phyloP scores from a whole-genome alignment of 2,329 filamentous ascomycete genomes.

The Calonectria naviculata region DNA sequence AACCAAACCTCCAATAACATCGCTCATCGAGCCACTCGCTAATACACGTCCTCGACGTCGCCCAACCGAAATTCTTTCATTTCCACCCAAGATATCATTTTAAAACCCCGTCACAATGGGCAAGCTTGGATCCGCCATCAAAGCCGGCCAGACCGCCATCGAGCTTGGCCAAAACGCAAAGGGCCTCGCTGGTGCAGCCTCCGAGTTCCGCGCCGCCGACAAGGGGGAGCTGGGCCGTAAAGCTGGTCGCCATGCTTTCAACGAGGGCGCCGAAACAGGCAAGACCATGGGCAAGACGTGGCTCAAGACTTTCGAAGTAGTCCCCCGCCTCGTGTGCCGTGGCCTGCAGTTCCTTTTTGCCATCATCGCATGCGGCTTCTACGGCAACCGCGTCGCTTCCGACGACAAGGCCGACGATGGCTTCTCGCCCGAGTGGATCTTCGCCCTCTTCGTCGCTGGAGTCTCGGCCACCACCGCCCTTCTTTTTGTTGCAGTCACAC shows the following conservation, averaged over 20 bases:
- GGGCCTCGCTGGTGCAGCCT: constrained; percentile 39
- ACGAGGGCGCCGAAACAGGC: constrained; percentile 48
- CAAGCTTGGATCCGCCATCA: constrained; percentile 44
- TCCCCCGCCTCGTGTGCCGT: constrained; percentile 66
- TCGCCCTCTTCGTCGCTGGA: constrained; percentile 69
- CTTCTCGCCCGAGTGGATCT: constrained; percentile 70
- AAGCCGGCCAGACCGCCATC: constrained; percentile 47
- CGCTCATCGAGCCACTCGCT: not conserved
- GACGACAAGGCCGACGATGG: constrained; percentile 51
- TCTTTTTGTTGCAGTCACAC: constrained; percentile 51
- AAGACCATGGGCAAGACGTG: constrained; percentile 57
- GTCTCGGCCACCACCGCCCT: constrained; percentile 65
- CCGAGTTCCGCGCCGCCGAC: constrained; percentile 45
- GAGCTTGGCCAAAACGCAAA: constrained; percentile 45
- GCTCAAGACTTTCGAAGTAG: constrained; percentile 57
- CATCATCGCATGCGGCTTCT: constrained; percentile 76
- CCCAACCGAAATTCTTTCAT: not conserved
- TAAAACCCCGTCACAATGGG: constrained; percentile 37
- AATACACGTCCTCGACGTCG: not conserved
- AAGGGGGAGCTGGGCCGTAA: constrained; percentile 47
- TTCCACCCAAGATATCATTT: not conserved
- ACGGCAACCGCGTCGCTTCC: constrained; percentile 65
- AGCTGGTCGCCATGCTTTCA: constrained; percentile 47
- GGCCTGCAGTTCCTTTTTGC: constrained; percentile 77
- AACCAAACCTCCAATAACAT: not conserved